Evolutionary conservation across 441 rosid species (phyloP).

Genomic region (Populus hybrid): DNA sequence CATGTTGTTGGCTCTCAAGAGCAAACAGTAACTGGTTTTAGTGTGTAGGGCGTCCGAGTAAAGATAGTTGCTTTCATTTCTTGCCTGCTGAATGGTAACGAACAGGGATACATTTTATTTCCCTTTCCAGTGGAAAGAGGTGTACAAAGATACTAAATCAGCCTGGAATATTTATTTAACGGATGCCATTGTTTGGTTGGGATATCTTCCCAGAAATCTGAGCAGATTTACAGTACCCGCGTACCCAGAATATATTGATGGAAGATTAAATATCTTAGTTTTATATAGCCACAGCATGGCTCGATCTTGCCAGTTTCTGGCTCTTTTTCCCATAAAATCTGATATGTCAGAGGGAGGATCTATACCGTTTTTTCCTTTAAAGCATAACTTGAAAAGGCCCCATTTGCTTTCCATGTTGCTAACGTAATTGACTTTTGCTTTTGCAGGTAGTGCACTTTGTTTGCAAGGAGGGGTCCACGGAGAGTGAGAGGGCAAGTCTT

Average conservation of each 20-base stretch:
- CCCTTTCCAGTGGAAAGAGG: not conserved
- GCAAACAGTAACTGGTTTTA: not conserved
- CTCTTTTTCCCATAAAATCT: not conserved
- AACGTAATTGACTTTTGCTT: slow-evolving; percentile 14
- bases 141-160: not conserved
- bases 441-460: slow-evolving; percentile 73
- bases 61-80: not conserved
- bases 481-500: slow-evolving; percentile 50
- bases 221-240: not conserved
- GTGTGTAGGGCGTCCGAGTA: too few relatives aligned
- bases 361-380: too few relatives aligned
- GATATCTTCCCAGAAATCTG: not conserved
- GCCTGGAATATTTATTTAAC: not conserved
- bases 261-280: not conserved
- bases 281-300: not conserved
- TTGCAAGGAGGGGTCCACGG: slow-evolving; percentile 52
- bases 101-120: not conserved
- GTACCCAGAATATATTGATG: not conserved
- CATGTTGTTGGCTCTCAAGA: not conserved
- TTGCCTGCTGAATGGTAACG: not conserved
- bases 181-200: not conserved
- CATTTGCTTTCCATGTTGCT: not conserved
- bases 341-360: not conserved
- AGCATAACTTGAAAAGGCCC: not conserved
- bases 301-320: not conserved